Conservation (phyloP, 1,139 yeast genomes). For the Pichia sp. region DNA sequence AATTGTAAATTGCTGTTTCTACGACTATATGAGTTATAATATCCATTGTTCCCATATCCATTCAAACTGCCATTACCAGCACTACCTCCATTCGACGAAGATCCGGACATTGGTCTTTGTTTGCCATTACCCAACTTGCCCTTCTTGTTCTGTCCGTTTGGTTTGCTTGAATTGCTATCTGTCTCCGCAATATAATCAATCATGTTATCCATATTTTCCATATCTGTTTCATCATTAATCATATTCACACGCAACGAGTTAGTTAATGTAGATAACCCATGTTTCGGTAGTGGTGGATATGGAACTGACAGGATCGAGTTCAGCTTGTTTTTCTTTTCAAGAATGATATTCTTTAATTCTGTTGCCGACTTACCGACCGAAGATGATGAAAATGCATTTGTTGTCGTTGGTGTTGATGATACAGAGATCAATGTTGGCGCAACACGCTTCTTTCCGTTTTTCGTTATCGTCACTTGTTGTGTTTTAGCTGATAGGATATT, state of each 20-base stretch:
- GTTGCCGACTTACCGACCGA: background rate
- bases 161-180: conserved; percentile 8
- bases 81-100: conserved; percentile 9
- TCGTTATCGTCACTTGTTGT: conserved; percentile 60
- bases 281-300: conserved; percentile 42
- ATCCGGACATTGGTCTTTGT: conserved; percentile 7
- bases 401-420: conserved; percentile 26
- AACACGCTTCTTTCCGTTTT: conserved; percentile 83
- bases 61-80: conserved; percentile 1
- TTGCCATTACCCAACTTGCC: conserved; percentile 5
- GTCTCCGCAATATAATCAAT: conserved; percentile 34
- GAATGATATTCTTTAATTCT: conserved; percentile 1
- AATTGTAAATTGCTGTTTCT: background rate
- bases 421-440: conserved; percentile 73
- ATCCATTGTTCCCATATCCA: background rate
- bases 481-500: conserved; percentile 25
- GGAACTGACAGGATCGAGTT: conserved; percentile 22
- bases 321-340: conserved; percentile 25
- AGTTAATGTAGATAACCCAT: conserved; percentile 49
- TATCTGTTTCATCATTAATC: conserved; percentile 7
- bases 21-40: background rate
- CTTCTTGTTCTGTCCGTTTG: background rate
- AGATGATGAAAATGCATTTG: conserved; percentile 4
- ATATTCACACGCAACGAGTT: conserved; percentile 40
- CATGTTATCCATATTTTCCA: conserved; percentile 27